Conservation (phyloP, 2,329 filamentous ascomycete genomes). For the Huntiella omanensis region DNA sequence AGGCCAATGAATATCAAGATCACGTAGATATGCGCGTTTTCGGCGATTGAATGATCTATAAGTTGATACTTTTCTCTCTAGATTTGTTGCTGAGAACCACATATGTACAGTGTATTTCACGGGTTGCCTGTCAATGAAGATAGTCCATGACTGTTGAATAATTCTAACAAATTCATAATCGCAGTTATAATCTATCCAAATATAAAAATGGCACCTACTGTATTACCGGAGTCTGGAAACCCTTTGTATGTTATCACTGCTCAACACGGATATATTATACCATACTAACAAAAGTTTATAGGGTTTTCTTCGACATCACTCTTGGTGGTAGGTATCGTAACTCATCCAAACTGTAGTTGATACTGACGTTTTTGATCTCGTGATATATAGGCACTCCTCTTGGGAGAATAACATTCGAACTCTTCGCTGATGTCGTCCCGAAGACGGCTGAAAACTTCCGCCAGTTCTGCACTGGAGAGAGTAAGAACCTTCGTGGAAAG, state of each 20-base stretch:
- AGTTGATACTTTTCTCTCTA: too few species aligned
- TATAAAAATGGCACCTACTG: conserved; percentile 24
- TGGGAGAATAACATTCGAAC: conserved; percentile 74
- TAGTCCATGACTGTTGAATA: background rate
- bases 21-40: too few species aligned
- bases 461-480: conserved; percentile 90
- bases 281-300: conserved; percentile 13
- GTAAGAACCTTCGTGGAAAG: conserved; percentile 54
- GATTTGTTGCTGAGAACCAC: background rate
- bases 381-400: conserved; percentile 51
- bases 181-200: background rate
- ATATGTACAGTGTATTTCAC: background rate
- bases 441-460: conserved; percentile 93
- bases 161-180: background rate
- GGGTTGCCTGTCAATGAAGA: too few species aligned
- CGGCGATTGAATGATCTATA: too few species aligned
- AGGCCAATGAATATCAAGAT: too few species aligned
- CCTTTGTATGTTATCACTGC: conserved; percentile 24
- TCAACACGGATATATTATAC: background rate
- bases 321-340: conserved; percentile 43
- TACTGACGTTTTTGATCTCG: background rate
- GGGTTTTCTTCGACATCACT: conserved; percentile 61
- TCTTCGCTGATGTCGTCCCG: conserved; percentile 70
- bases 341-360: background rate
- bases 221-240: conserved; percentile 28